Evolutionary conservation across 1,284 basidiomycete genomes (phyloP).

Genomic region (Leucoagaricus sp.): DNA sequence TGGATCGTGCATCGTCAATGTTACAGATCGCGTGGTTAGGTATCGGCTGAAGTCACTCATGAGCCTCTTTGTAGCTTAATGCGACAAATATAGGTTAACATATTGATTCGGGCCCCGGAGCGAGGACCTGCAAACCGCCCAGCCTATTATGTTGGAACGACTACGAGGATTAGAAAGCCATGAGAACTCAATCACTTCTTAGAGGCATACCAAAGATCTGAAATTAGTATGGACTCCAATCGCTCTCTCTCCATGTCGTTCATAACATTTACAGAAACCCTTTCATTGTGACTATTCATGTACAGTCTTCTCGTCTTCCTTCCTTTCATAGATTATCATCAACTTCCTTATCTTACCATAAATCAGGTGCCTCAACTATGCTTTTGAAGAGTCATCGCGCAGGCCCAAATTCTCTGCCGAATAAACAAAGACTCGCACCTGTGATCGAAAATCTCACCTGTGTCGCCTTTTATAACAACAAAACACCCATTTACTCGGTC

Average conservation of each 20-base stretch:
- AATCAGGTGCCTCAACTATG: too few species aligned
- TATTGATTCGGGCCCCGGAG: conserved; percentile 64
- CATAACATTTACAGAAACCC: too few species aligned
- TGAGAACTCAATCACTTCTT: not conserved
- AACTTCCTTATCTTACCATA: too few species aligned
- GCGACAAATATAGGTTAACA: conserved; percentile 46
- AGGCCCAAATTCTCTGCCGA: too few species aligned
- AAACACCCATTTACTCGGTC: too few species aligned
- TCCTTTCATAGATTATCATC: too few species aligned
- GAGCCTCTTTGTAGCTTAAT: not conserved
- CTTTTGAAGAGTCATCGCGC: too few species aligned
- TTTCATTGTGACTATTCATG: too few species aligned
- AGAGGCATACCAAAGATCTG: conserved; percentile 39
- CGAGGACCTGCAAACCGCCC: conserved; percentile 72
- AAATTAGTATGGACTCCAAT: conserved; percentile 62
- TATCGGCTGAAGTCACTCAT: conserved; percentile 42
- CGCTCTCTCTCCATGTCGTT: conserved; percentile 32
- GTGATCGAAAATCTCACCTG: too few species aligned
- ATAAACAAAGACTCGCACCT: too few species aligned
- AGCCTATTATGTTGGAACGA: conserved; percentile 70
- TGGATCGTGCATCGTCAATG: conserved; percentile 56
- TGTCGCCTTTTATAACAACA: too few species aligned
- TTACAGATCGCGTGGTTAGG: conserved; percentile 63
- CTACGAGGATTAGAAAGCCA: conserved; percentile 26
- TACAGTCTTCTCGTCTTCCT: too few species aligned